These are phyloP conservation scores for Yamadazyma insecticola DNA, from an alignment of 805 yeast genomes.

Conservation along the genomic window DNA sequence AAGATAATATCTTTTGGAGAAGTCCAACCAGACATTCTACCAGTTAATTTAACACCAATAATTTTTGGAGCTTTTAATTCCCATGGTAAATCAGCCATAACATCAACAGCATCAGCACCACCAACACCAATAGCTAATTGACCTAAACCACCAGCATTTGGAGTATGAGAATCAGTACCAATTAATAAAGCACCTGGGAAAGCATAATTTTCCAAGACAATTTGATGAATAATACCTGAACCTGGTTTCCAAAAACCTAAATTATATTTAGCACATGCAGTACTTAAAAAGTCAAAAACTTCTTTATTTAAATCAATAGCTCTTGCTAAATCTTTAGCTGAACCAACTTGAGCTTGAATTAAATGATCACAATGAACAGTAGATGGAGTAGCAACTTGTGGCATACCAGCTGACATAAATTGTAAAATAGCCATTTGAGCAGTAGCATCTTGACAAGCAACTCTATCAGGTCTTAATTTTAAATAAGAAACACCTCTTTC, in stretches of 20 bases:
- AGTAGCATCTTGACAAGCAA: slow-evolving; percentile 98
- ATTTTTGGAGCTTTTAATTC: slow-evolving; percentile 96
- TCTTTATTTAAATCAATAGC: slow-evolving; percentile 89
- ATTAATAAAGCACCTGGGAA: slow-evolving; percentile 96
- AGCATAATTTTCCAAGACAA: slow-evolving; percentile 92
- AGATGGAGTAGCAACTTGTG: slow-evolving; percentile 88
- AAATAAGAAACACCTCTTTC: slow-evolving; percentile 86
- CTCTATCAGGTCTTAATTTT: slow-evolving; percentile 95
- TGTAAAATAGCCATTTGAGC: slow-evolving; percentile 98
- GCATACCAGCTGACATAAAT: slow-evolving; percentile 93
- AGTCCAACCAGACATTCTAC: slow-evolving; percentile 90
- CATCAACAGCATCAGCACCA: slow-evolving; percentile 99
- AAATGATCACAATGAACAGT: slow-evolving; percentile 98
- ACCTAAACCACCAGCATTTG: slow-evolving; percentile 98
- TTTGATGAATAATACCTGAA: slow-evolving; percentile 97
- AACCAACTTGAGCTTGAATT: slow-evolving; percentile 94
- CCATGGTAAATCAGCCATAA: slow-evolving; percentile 92
- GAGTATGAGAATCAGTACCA: slow-evolving; percentile 97
- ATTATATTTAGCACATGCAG: slow-evolving; percentile 92
- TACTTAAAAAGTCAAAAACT: slow-evolving; percentile 85
- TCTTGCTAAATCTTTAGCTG: slow-evolving; percentile 75
- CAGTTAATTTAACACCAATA: slow-evolving; percentile 91
- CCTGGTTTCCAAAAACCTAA: slow-evolving; percentile 99
- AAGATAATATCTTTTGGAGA: slow-evolving; percentile 95
- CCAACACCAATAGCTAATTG: slow-evolving; percentile 98